Percentiles rank a stretch among this genome's conserved stretches.
Evolutionary conservation across 2,329 filamentous ascomycete genomes (phyloP).

Genomic region (Camillea tinctor): DNA sequence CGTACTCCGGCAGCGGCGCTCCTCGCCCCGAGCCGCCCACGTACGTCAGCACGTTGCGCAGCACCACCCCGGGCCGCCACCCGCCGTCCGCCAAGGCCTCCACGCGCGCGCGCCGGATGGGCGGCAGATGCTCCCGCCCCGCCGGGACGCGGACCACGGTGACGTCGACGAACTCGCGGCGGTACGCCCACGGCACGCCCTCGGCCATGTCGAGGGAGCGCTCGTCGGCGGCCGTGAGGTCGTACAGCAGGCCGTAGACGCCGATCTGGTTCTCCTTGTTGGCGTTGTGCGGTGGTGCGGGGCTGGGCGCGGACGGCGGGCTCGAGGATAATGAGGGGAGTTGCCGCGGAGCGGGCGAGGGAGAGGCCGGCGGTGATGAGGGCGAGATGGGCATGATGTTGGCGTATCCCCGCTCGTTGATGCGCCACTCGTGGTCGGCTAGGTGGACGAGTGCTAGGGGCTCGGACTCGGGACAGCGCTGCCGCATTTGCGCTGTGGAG

Average conservation of each 20-base stretch:
- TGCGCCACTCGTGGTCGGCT: conserved; percentile 60
- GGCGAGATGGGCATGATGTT: too few relatives aligned
- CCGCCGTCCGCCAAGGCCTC: too few relatives aligned
- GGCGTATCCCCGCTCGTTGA: conserved; percentile 66
- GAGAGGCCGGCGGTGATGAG: neutral
- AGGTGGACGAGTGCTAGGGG: conserved; percentile 59
- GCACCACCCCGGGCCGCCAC: neutral
- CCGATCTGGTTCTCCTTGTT: conserved; percentile 30
- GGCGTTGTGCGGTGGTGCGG: neutral
- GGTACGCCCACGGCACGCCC: conserved; percentile 62
- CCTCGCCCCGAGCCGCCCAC: conserved; percentile 48
- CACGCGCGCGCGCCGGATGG: too few relatives aligned
- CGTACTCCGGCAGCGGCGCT: conserved; percentile 55
- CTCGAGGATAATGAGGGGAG: too few relatives aligned
- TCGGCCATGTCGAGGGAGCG: conserved; percentile 54
- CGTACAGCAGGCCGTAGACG: conserved; percentile 59
- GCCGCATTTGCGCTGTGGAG: conserved; percentile 62
- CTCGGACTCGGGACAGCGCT: conserved; percentile 57
- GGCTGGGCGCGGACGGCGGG: too few relatives aligned
- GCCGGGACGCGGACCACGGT: neutral
- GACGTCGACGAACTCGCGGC: conserved; percentile 37
- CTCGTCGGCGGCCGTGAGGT: conserved; percentile 50
- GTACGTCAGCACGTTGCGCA: conserved; percentile 56
- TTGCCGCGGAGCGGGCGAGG: neutral
- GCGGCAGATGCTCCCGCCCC: too few relatives aligned